These are phyloP conservation scores for Phenoliferia sp. DNA, from an alignment of 1,284 basidiomycete genomes.

Conservation along the genomic window DNA sequence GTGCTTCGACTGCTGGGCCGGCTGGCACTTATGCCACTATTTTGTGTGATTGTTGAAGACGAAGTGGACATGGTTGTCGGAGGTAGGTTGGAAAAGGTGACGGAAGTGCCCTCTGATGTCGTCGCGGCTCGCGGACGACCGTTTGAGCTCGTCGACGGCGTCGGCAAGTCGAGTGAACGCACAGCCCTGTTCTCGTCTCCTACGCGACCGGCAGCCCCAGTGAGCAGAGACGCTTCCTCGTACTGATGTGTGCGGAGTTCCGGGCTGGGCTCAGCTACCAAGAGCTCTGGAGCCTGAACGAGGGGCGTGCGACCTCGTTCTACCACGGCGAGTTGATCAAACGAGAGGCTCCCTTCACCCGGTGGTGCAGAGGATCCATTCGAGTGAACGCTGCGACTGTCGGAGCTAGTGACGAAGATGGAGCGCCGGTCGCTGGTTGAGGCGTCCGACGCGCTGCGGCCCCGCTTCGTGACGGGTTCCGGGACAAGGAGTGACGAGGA, in stretches of 20 bases:
- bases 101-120: too few relatives aligned
- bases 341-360: conserved; percentile 23
- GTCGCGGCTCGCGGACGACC: conserved; percentile 10
- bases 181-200: not conserved
- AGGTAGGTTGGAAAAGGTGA: not conserved
- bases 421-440: not conserved
- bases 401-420: not conserved
- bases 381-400: not conserved
- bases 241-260: not conserved
- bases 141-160: not conserved
- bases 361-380: not conserved
- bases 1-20: conserved; percentile 8
- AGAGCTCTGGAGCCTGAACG: conserved; percentile 30
- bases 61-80: not conserved
- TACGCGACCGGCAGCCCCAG: conserved; percentile 6
- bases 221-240: not conserved
- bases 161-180: not conserved
- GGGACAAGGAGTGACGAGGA: not conserved
- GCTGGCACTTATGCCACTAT: not conserved
- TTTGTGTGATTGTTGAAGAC: not conserved
- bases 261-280: not conserved
- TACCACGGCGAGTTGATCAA: conserved; percentile 27
- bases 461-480: not conserved
- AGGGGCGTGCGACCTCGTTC: not conserved
- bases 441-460: not conserved